Evolutionary conservation across 805 yeast genomes (phyloP), one percentile per base, ranked within the genome.

Genomic region (Wickerhamomyces canadensis): DNA sequence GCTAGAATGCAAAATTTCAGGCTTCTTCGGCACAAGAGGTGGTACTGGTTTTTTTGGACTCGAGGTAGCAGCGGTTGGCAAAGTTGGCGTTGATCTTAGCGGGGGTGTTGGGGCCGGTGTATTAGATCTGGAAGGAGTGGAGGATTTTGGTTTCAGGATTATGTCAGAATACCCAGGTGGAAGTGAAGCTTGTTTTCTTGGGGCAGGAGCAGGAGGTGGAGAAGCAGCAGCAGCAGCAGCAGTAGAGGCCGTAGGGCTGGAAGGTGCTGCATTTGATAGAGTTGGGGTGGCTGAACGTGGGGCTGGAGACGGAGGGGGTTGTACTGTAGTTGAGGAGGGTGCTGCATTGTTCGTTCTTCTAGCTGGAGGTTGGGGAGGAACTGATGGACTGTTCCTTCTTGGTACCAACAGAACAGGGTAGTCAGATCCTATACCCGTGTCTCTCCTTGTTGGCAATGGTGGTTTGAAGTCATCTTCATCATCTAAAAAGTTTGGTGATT

Each of bases 121-220:
- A 13, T 29, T 43, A 30, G 35, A 33, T 31, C 42, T 41, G 23
- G 39, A 47, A 27, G 50, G 52, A 12, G 48, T 38, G 3, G 52
- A 47, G 6, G 56, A 59, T 42, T 48, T 62, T 19, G 68, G 68
- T 4, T 59, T 57, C 31, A 65, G 40, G 7, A 65, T 44, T 4
- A 52, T 26, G 18, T 54, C 62, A 23, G 55, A 51, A 31, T 57
- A 62, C 0, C 69, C 68, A 7, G 69, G 70, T 21, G 69, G 69
- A 5, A 62, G 50, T 1, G 43, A 19, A 13, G 46, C 24, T 3
- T 51, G 36, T 35, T 55, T 59, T 31, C 64, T 51, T 16, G 64
- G 52, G 7, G 54, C 52, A 10, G 63, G 62, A 3, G 49, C 54
- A 13, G 61, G 53, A 19, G 65, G 63, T 6, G 58, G 55, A 12